Conservation (phyloP, 371 early-diverging fungal genomes). For the Actinomortierella wolfii region DNA sequence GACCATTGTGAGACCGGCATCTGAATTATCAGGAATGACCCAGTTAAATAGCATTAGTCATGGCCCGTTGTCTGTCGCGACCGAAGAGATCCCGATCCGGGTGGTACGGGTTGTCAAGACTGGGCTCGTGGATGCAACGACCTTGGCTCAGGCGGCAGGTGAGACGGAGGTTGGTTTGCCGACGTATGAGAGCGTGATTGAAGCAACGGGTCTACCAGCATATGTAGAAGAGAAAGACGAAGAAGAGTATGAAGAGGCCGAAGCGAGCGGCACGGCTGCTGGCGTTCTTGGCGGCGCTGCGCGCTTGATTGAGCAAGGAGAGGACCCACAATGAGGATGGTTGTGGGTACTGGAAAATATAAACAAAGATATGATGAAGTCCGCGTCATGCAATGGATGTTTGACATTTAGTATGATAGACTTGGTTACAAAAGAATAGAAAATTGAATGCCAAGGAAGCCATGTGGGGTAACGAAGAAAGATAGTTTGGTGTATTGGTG, state of each 20-base stretch:
- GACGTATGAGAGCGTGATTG: slow-evolving; percentile 46
- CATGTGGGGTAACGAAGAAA: too few relatives aligned
- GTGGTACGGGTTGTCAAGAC: slow-evolving; percentile 42
- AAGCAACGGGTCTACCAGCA: slow-evolving; percentile 44
- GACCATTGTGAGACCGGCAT: too few relatives aligned
- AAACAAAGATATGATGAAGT: too few relatives aligned
- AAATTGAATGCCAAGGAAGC: too few relatives aligned
- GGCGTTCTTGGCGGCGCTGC: slow-evolving; percentile 44
- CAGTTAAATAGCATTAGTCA: too few relatives aligned
- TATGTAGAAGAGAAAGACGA: slow-evolving; percentile 39
- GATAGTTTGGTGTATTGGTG: too few relatives aligned
- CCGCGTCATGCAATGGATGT: too few relatives aligned
- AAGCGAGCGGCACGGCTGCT: slow-evolving; percentile 30
- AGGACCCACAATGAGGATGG: too few relatives aligned
- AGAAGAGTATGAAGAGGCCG: slow-evolving; percentile 40
- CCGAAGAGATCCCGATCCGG: slow-evolving; percentile 40
- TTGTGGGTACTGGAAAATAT: too few relatives aligned
- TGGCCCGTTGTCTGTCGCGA: slow-evolving; percentile 19
- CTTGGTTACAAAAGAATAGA: too few relatives aligned
- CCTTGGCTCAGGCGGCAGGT: slow-evolving; percentile 39
- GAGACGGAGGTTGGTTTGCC: slow-evolving; percentile 40
- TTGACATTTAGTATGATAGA: too few relatives aligned
- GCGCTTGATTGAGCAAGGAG: neutral
- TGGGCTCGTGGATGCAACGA: slow-evolving; percentile 36
- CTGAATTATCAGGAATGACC: too few relatives aligned